Evolutionary conservation across 257 asterid species (phyloP).

Genomic region (Apocynum venetum): DNA sequence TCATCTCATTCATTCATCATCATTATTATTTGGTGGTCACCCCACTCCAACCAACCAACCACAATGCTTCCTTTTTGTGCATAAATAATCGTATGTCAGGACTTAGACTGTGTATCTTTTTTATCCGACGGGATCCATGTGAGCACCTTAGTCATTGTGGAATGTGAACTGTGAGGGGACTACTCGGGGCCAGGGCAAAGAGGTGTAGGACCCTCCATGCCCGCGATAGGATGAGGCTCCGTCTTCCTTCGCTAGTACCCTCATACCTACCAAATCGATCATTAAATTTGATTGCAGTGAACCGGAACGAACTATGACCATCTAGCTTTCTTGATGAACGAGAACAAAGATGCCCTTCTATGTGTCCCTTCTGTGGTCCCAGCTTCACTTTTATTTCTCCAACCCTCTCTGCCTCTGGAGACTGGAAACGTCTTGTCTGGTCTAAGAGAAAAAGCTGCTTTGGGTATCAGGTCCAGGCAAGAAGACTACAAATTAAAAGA

Average conservation of each 20-base stretch:
- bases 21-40: too few relatives aligned
- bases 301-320: neutral
- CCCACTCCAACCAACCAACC: too few relatives aligned
- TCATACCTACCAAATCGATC: too few relatives aligned
- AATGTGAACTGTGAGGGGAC: neutral
- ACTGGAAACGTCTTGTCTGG: constrained; percentile 13
- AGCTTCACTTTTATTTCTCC: neutral
- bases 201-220: too few relatives aligned
- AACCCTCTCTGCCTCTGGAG: neutral
- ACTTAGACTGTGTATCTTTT: too few relatives aligned
- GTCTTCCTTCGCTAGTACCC: neutral
- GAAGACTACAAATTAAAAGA: neutral
- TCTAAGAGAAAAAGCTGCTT: neutral
- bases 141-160: neutral
- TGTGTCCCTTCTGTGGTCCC: neutral
- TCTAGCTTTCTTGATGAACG: neutral
- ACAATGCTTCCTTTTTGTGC: too few relatives aligned
- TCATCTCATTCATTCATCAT: too few relatives aligned
- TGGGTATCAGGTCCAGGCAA: neutral
- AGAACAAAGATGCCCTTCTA: constrained; percentile 22
- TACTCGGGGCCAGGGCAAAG: too few relatives aligned
- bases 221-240: neutral
- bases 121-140: neutral
- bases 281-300: neutral
- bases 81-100: too few relatives aligned